A percentile compares a stretch with the other conserved stretches of the same genome.
Evolutionary conservation across 495 filamentous ascomycete species (phyloP).

Genomic region (Hyaloscypha finlandica): DNA sequence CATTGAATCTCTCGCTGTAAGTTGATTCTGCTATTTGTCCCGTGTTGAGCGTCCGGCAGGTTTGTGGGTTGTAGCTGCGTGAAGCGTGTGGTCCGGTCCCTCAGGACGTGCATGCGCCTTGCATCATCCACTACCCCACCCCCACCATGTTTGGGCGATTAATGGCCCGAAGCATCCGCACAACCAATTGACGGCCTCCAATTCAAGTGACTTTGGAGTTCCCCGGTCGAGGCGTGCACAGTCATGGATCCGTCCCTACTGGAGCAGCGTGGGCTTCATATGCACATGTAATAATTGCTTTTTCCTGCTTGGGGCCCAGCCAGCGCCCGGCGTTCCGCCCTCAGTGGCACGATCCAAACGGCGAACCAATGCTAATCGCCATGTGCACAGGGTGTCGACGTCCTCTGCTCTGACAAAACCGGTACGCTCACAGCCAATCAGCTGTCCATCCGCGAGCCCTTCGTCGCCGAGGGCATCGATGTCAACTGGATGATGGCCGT

Average conservation of each 20-base stretch:
- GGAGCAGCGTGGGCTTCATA: neutral
- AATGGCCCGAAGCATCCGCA: neutral
- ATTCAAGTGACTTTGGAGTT: neutral
- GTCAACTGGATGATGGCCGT: conserved; percentile 83
- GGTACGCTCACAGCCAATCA: conserved; percentile 72
- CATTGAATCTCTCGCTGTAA: conserved; percentile 67
- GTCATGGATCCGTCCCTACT: neutral
- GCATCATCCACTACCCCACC: neutral
- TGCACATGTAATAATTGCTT: neutral
- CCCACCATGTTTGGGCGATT: neutral
- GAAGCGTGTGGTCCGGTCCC: neutral
- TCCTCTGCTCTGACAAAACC: conserved; percentile 76
- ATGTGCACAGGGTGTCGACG: conserved; percentile 58
- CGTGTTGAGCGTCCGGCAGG: conserved; percentile 1
- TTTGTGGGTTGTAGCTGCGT: conserved; percentile 2
- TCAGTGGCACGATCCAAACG: neutral
- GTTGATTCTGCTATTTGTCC: conserved; percentile 6
- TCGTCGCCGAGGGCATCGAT: conserved; percentile 72
- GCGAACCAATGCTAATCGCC: conserved; percentile 15
- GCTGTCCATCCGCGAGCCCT: conserved; percentile 73
- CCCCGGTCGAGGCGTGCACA: too few species aligned
- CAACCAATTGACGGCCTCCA: neutral
- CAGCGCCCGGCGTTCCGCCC: neutral
- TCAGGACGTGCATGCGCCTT: neutral
- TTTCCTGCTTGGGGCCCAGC: neutral